Evolutionary conservation across 306 rosid genomes (phyloP).

Genomic region (Cyamopsis tetragonoloba): DNA sequence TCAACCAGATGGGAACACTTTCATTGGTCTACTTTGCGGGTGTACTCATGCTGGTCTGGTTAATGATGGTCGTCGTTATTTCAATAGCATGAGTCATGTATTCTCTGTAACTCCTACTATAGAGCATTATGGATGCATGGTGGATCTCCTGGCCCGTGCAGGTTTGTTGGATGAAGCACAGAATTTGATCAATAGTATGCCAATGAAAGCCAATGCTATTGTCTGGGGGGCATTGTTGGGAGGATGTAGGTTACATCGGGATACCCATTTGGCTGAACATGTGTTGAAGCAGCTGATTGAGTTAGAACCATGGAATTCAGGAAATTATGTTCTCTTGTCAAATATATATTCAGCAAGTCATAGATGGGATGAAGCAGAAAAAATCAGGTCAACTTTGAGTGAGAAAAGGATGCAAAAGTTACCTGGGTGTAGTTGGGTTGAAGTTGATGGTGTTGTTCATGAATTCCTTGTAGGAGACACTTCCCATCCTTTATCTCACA

Average conservation of each 20-base stretch:
- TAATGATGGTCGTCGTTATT: slow-evolving; percentile 57
- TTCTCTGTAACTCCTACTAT: slow-evolving; percentile 52
- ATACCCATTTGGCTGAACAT: slow-evolving; percentile 54
- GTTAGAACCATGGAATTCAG: slow-evolving; percentile 78
- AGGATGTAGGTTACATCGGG: slow-evolving; percentile 62
- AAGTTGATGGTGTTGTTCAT: slow-evolving; percentile 56
- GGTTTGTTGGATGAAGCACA: slow-evolving; percentile 61
- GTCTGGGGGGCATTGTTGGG: slow-evolving; percentile 74
- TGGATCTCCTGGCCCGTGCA: slow-evolving; percentile 73
- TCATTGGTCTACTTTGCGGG: slow-evolving; percentile 63
- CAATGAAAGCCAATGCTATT: slow-evolving; percentile 56
- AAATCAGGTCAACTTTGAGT: slow-evolving; percentile 47
- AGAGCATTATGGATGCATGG: slow-evolving; percentile 80
- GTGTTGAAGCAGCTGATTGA: slow-evolving; percentile 60
- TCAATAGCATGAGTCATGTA: slow-evolving; percentile 40
- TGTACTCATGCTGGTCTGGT: slow-evolving; percentile 77
- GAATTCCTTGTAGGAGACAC: slow-evolving; percentile 71
- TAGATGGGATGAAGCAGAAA: slow-evolving; percentile 66
- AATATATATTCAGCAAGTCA: slow-evolving; percentile 65
- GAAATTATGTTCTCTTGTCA: slow-evolving; percentile 63
- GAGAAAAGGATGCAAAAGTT: slow-evolving; percentile 56
- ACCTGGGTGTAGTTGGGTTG: slow-evolving; percentile 72
- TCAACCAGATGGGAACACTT: slow-evolving; percentile 59
- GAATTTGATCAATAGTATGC: slow-evolving; percentile 51
- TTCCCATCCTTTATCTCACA: slow-evolving; percentile 50